phyloP scores from a whole-genome alignment of 371 early-diverging fungal genomes.

The Mucor saturninus region DNA sequence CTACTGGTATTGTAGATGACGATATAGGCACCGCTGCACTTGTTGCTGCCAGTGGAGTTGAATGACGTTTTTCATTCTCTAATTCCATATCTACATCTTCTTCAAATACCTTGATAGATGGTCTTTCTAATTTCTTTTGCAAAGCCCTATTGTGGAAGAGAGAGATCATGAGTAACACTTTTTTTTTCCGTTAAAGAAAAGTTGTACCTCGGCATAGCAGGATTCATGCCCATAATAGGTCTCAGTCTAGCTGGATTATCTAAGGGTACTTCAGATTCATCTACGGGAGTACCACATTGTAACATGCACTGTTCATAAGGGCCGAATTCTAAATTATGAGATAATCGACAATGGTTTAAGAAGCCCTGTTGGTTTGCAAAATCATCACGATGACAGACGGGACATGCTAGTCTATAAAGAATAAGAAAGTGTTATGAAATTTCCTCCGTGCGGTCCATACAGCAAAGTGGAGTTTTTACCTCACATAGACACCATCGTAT shows the following conservation, averaged over 20 bases:
- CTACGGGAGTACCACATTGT: constrained; percentile 69
- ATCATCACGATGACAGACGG: constrained; percentile 61
- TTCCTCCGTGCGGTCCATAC: not conserved
- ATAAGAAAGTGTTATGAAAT: not conserved
- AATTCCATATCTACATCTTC: constrained; percentile 73
- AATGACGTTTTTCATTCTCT: constrained; percentile 16
- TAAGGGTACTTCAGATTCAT: constrained; percentile 65
- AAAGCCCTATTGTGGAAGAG: not conserved
- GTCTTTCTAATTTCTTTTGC: constrained; percentile 46
- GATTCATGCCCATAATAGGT: constrained; percentile 31
- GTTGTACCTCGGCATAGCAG: constrained; percentile 12
- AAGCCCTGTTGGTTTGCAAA: constrained; percentile 82
- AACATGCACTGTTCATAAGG: constrained; percentile 72
- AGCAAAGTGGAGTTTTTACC: constrained; percentile 31
- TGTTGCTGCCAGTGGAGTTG: not conserved
- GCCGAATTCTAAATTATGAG: constrained; percentile 72
- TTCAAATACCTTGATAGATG: constrained; percentile 73
- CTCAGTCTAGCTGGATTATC: constrained; percentile 60
- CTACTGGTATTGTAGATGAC: too few species aligned
- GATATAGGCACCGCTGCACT: not conserved
- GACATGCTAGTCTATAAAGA: constrained; percentile 55
- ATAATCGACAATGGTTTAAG: constrained; percentile 77
- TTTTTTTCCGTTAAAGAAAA: not conserved
- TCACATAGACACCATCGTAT: constrained; percentile 66
- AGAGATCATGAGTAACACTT: not conserved